phyloP scores from a whole-genome alignment of 2,329 filamentous ascomycete genomes.

The Lizonia empirigonia region DNA sequence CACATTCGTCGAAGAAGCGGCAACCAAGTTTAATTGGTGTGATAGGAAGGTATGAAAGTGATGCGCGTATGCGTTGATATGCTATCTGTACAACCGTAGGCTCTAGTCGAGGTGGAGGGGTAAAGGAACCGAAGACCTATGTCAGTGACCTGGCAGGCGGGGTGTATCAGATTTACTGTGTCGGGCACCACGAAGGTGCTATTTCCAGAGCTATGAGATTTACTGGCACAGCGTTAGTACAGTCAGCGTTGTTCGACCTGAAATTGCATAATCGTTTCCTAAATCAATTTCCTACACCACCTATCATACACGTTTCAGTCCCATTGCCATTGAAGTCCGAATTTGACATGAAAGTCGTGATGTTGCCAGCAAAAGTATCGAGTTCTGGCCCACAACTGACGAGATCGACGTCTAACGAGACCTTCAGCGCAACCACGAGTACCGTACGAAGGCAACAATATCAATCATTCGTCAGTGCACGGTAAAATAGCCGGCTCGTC shows the following conservation, averaged over 20 bases:
- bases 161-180: conserved; percentile 15
- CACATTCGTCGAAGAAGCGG: conserved; percentile 22
- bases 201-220: conserved; percentile 20
- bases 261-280: neutral
- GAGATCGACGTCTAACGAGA: no score
- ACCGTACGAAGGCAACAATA: no score
- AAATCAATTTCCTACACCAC: conserved; percentile 1
- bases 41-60: conserved; percentile 52
- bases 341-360: no score
- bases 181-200: conserved; percentile 6
- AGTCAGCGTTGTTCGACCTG: neutral
- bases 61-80: conserved; percentile 36
- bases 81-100: conserved; percentile 8
- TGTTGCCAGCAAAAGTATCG: no score
- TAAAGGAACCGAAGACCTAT: conserved; percentile 18
- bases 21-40: conserved; percentile 46
- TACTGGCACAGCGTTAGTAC: conserved; percentile 21
- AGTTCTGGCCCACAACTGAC: no score
- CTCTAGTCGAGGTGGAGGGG: conserved; percentile 3
- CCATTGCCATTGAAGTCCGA: no score
- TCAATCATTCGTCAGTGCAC: no score
- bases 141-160: conserved; percentile 30
- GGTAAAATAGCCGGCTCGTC: no score
- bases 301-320: no score
- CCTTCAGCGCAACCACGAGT: no score